Conservation (phyloP, 768 basidiomycete species). For the Russula emetica region DNA sequence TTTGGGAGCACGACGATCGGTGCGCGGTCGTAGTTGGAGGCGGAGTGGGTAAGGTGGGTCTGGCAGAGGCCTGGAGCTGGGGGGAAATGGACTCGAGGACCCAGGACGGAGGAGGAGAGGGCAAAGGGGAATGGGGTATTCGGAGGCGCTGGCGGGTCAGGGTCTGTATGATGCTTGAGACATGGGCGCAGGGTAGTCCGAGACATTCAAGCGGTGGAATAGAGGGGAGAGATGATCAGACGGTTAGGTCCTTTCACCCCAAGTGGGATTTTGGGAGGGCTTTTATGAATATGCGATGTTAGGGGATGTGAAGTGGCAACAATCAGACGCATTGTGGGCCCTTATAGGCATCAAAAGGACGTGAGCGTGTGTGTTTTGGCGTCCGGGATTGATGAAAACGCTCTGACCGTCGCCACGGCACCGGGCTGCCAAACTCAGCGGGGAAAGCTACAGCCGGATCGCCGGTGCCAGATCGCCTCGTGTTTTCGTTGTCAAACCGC, state of each 20-base stretch:
- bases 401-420: conserved; percentile 4
- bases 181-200: conserved; percentile 40
- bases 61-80: conserved; percentile 55
- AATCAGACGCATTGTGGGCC: not conserved
- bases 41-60: conserved; percentile 59
- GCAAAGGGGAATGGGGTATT: conserved; percentile 44
- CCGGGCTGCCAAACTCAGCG: not conserved
- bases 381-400: conserved; percentile 1
- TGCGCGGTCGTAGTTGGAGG: conserved; percentile 63
- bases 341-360: conserved; percentile 11
- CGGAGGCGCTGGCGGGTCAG: conserved; percentile 31
- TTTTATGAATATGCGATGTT: conserved; percentile 8
- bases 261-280: not conserved
- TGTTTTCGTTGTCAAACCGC: conserved; percentile 22
- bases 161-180: conserved; percentile 31
- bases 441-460: not conserved
- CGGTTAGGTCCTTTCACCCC: conserved; percentile 8
- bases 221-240: not conserved
- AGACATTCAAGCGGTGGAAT: conserved; percentile 5
- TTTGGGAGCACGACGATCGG: conserved; percentile 68
- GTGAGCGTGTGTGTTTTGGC: not conserved
- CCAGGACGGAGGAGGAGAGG: conserved; percentile 35
- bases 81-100: conserved; percentile 62
- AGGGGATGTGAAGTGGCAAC: conserved; percentile 3
- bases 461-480: conserved; percentile 16